phyloP scores from a whole-genome alignment of 2,329 filamentous ascomycete species.

The Sphaerostilbella broomeana region DNA sequence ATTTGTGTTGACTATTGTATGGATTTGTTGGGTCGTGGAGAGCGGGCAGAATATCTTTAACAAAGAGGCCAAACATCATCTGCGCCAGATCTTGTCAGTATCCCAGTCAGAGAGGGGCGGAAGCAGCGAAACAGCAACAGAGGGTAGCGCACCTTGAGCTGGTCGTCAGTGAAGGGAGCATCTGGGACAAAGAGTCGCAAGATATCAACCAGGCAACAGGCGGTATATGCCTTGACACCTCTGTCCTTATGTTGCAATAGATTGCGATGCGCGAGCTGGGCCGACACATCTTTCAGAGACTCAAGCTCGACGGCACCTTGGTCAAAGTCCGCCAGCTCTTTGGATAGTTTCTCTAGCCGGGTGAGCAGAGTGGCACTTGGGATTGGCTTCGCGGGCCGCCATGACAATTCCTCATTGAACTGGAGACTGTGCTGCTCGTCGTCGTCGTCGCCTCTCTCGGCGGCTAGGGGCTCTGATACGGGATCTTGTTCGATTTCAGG shows the following conservation, averaged over 20 bases:
- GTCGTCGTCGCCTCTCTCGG: slow-evolving; percentile 20
- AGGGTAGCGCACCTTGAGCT: slow-evolving; percentile 66
- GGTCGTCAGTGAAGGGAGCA: slow-evolving; percentile 83
- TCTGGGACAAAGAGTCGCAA: slow-evolving; percentile 88
- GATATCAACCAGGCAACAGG: slow-evolving; percentile 88
- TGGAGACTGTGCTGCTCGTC: slow-evolving; percentile 44
- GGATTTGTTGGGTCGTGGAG: slow-evolving; percentile 80
- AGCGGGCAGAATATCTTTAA: slow-evolving; percentile 74
- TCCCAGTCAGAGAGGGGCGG: not conserved
- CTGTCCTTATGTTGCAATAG: slow-evolving; percentile 87
- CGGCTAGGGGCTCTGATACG: slow-evolving; percentile 1
- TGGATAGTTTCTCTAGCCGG: slow-evolving; percentile 71
- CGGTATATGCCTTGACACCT: slow-evolving; percentile 82
- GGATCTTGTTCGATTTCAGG: slow-evolving; percentile 7
- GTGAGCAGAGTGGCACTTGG: slow-evolving; percentile 73
- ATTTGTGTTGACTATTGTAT: slow-evolving; percentile 90
- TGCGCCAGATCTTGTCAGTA: slow-evolving; percentile 29
- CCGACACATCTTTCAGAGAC: slow-evolving; percentile 78
- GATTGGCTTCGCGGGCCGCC: slow-evolving; percentile 87
- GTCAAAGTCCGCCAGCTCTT: slow-evolving; percentile 78
- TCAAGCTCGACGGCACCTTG: slow-evolving; percentile 78
- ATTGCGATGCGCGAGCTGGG: slow-evolving; percentile 75
- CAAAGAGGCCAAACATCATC: slow-evolving; percentile 90
- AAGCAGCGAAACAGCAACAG: too few species aligned
- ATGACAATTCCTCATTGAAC: slow-evolving; percentile 83